Evolutionary conservation across 768 basidiomycete species (phyloP), one percentile per base, ranked within the genome.

Genomic region (Leccinum subgranulosum): DNA sequence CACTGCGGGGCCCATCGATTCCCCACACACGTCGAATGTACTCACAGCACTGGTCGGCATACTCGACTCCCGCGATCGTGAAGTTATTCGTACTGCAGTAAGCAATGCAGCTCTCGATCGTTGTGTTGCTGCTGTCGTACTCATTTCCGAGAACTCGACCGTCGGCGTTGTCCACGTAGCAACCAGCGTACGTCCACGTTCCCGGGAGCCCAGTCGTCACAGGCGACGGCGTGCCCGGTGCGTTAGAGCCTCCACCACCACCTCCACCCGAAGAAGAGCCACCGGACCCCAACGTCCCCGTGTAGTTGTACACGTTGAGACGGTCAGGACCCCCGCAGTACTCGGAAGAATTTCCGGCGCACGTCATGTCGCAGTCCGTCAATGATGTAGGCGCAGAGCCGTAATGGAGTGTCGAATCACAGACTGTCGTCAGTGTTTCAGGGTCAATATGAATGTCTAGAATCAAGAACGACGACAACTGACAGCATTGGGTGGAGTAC

Each of bases 261-360:
- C 34, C 12, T 36, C 58, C 34, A 10, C 56, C 57, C 15, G 25
- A 7, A 17, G 57, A 58, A 29, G 23, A 11, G 7, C 31, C 5
- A 33, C 31, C 31, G 1, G 45, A 23, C 1, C 41, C 49, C 1
- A 39, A 9, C 7, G 41, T 14, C 6, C 34, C 19, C 4, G 64
- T 65, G 19, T 60, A 45, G n/a, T 65, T 66, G 46, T 66, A 66
- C 50, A 64, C 1, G n/a, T 59, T 33, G 12, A 67, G 59, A 47
- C 81, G 74, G 64, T 86, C 78, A 0, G 88, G 85, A 33, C 89
- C 90, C 21, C 90, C 90, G 61, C 90, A 92, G 58, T 84, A 84
- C 64, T 90, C 84, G 0, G 83, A 60, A 29, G 66, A 48, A 27
- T 67, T 67, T 25, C 66, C 66, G 4, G 49, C 57, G 6, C 66